Evolutionary conservation across 768 basidiomycete species (phyloP).

Genomic region (Hemileccinum impolitum): DNA sequence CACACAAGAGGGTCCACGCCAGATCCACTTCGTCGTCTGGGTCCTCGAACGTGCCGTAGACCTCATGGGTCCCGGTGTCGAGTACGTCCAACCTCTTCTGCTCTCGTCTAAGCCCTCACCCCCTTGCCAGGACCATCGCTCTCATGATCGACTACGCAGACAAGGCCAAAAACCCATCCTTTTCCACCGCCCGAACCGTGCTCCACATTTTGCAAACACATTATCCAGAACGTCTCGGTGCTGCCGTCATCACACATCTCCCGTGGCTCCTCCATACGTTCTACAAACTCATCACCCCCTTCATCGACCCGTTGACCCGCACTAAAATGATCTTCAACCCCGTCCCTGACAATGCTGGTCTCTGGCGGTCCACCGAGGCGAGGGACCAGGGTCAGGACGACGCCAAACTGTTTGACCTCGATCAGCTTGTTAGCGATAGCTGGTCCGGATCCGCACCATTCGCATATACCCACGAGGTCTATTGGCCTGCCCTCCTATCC

Average conservation of each 20-base stretch:
- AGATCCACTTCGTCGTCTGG: slow-evolving; percentile 75
- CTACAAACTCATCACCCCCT: slow-evolving; percentile 73
- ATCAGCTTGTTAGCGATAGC: slow-evolving; percentile 65
- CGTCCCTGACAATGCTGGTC: slow-evolving; percentile 20
- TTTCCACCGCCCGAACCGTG: slow-evolving; percentile 38
- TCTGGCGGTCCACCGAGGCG: slow-evolving; percentile 26
- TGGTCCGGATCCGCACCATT: slow-evolving; percentile 72
- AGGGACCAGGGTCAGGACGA: slow-evolving; percentile 17
- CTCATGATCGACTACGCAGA: slow-evolving; percentile 80
- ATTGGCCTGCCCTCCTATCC: slow-evolving; percentile 65
- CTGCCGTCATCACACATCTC: slow-evolving; percentile 72
- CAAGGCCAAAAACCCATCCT: slow-evolving; percentile 55
- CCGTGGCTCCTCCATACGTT: slow-evolving; percentile 75
- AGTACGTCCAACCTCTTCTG: slow-evolving; percentile 43
- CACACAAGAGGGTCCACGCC: slow-evolving; percentile 62
- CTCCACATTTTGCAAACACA: slow-evolving; percentile 73
- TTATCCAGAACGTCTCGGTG: slow-evolving; percentile 83
- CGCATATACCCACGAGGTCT: slow-evolving; percentile 69
- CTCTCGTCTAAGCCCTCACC: background rate
- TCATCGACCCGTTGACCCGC: slow-evolving; percentile 81
- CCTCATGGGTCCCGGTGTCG: slow-evolving; percentile 77
- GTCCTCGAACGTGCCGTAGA: slow-evolving; percentile 74
- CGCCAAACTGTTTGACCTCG: slow-evolving; percentile 52
- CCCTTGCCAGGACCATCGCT: slow-evolving; percentile 49
- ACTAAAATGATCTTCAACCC: slow-evolving; percentile 77